A percentile compares a stretch with the other conserved stretches of the same genome.
Evolutionary conservation across 257 asterid genomes (phyloP).

Genomic region (Mitragyna speciosa): DNA sequence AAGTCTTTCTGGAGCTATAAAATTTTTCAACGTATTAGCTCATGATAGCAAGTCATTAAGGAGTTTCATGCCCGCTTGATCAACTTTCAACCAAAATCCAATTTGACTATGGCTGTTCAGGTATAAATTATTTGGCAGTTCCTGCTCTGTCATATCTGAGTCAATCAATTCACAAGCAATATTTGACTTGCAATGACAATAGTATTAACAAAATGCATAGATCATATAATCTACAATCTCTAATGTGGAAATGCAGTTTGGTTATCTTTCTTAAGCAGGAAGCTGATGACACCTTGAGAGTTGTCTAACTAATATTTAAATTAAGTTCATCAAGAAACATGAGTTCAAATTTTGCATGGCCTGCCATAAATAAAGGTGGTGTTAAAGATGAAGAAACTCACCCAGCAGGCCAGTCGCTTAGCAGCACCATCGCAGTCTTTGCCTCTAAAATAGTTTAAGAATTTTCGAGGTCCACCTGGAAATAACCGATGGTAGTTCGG

Average conservation of each 20-base stretch:
- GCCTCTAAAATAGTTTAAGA: slow-evolving; percentile 83
- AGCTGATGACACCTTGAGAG: not conserved
- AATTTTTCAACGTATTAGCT: not conserved
- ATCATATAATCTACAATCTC: not conserved
- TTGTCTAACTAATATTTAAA: not conserved
- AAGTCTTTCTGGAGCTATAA: not conserved
- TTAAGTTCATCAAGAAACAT: not conserved
- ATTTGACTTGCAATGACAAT: not conserved
- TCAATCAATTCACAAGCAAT: not conserved
- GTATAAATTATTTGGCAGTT: not conserved
- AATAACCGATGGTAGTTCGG: slow-evolving; percentile 94
- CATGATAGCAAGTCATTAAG: not conserved
- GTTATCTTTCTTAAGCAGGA: not conserved
- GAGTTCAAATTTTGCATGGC: not conserved
- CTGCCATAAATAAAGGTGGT: not conserved
- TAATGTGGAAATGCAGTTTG: not conserved
- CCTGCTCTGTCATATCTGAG: not conserved
- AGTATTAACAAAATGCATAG: not conserved
- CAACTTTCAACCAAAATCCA: not conserved
- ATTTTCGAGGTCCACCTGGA: slow-evolving; percentile 94
- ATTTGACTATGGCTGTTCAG: not conserved
- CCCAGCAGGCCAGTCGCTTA: slow-evolving; percentile 98
- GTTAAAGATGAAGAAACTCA: slow-evolving; percentile 36
- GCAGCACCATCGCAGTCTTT: slow-evolving; percentile 95
- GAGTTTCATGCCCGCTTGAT: not conserved